Evolutionary conservation across 2,329 filamentous ascomycete species (phyloP).

Genomic region (Xylaria polymorpha): DNA sequence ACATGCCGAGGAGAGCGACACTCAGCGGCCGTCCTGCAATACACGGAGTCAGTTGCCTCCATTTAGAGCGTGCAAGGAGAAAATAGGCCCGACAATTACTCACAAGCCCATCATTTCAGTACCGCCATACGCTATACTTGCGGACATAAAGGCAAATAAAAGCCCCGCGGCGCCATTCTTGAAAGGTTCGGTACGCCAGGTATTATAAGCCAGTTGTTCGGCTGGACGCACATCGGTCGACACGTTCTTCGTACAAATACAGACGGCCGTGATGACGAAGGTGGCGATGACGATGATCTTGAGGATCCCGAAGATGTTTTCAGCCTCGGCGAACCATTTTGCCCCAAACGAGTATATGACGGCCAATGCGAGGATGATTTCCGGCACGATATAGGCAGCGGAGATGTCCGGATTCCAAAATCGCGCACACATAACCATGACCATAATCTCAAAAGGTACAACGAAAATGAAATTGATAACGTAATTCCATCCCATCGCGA

Average conservation of each 20-base stretch:
- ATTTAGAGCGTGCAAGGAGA: too few species aligned
- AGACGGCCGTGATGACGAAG: constrained; percentile 62
- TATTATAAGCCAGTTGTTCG: constrained; percentile 58
- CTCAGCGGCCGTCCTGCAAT: background rate
- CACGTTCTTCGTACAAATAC: background rate
- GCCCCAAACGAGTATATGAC: constrained; percentile 61
- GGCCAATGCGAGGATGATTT: constrained; percentile 54
- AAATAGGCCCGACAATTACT: too few species aligned
- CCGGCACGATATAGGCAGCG: background rate
- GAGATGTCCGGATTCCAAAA: background rate
- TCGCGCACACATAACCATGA: constrained; percentile 46
- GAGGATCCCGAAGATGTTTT: constrained; percentile 63
- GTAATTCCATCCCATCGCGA: constrained; percentile 57
- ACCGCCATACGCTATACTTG: background rate
- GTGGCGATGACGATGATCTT: constrained; percentile 64
- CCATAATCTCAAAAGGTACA: constrained; percentile 54
- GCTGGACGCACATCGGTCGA: constrained; percentile 58
- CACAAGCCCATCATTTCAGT: background rate
- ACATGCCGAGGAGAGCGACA: constrained; percentile 50
- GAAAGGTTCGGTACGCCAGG: constrained; percentile 63
- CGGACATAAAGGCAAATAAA: constrained; percentile 57
- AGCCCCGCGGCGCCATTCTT: constrained; percentile 56
- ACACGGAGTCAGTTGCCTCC: too few species aligned
- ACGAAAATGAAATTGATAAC: constrained; percentile 53
- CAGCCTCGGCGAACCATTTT: constrained; percentile 59